Evolutionary conservation across 148 eudicot genomes (phyloP).

Genomic region (Rhododendron griersonianum): DNA sequence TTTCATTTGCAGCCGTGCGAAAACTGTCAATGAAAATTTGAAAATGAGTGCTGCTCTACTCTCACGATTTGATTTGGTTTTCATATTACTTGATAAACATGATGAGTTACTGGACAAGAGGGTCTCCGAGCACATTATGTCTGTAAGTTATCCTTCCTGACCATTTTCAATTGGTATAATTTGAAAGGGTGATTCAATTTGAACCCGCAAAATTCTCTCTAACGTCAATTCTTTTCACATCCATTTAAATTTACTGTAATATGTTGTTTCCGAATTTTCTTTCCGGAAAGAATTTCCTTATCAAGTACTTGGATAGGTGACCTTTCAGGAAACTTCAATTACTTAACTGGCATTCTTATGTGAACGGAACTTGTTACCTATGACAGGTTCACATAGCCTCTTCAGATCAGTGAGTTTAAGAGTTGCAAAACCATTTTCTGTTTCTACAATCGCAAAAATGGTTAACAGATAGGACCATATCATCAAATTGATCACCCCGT

Average conservation of each 20-base stretch:
- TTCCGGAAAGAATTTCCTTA: neutral
- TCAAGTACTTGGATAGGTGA: neutral
- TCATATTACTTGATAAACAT: slow-evolving; percentile 92
- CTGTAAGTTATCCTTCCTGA: slow-evolving; percentile 53
- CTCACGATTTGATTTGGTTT: slow-evolving; percentile 95
- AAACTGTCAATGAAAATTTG: slow-evolving; percentile 95
- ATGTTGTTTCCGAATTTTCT: neutral
- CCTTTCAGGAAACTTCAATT: neutral
- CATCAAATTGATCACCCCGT: neutral
- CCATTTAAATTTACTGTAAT: neutral
- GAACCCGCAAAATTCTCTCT: neutral
- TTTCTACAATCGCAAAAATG: neutral
- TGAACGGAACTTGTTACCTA: neutral
- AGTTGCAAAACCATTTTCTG: neutral
- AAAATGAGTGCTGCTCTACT: slow-evolving; percentile 94
- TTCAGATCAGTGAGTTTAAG: neutral
- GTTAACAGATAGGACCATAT: neutral
- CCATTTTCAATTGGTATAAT: slow-evolving; percentile 1
- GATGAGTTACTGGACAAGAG: slow-evolving; percentile 83
- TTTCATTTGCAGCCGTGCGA: slow-evolving; percentile 76
- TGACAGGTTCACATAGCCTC: neutral
- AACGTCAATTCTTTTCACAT: neutral
- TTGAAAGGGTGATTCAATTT: neutral
- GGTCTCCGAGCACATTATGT: slow-evolving; percentile 97
- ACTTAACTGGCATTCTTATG: neutral